Evolutionary conservation across 2,329 filamentous ascomycete genomes (phyloP).

Genomic region (Diaporthe longicolla): DNA sequence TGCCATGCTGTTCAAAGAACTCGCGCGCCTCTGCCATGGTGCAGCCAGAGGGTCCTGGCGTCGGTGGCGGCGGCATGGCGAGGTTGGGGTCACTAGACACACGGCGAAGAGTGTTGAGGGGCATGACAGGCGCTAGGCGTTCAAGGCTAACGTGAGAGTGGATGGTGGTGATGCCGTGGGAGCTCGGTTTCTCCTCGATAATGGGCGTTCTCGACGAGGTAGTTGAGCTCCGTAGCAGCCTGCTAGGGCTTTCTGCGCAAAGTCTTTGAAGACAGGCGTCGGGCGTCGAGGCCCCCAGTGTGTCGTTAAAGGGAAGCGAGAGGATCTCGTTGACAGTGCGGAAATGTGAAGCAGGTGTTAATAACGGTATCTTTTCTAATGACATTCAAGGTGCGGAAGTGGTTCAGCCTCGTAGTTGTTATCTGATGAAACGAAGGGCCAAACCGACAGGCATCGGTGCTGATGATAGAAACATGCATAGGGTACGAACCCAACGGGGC

Average conservation of each 20-base stretch:
- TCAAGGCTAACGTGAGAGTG: slow-evolving; percentile 4
- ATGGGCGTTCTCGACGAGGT: not conserved
- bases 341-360: not conserved
- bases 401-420: not conserved
- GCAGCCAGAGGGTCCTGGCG: not conserved
- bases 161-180: not conserved
- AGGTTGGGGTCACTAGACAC: not conserved
- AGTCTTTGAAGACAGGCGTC: not conserved
- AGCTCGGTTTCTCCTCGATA: not conserved
- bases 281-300: not conserved
- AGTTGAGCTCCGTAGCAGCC: not conserved
- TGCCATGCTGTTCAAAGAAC: slow-evolving; percentile 62
- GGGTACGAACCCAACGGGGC: not conserved
- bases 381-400: slow-evolving; percentile 12
- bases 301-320: not conserved
- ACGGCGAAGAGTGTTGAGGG: slow-evolving; percentile 1
- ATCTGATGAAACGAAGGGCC: not conserved
- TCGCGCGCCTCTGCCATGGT: slow-evolving; percentile 58
- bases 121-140: not conserved
- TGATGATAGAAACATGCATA: not conserved
- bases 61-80: not conserved
- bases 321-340: not conserved
- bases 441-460: not conserved
- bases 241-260: not conserved
- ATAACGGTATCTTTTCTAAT: not conserved